A percentile compares a stretch with the other conserved stretches of the same genome.
Conservation (phyloP, 129 eudicot species). For the Centaurea solstitialis region DNA sequence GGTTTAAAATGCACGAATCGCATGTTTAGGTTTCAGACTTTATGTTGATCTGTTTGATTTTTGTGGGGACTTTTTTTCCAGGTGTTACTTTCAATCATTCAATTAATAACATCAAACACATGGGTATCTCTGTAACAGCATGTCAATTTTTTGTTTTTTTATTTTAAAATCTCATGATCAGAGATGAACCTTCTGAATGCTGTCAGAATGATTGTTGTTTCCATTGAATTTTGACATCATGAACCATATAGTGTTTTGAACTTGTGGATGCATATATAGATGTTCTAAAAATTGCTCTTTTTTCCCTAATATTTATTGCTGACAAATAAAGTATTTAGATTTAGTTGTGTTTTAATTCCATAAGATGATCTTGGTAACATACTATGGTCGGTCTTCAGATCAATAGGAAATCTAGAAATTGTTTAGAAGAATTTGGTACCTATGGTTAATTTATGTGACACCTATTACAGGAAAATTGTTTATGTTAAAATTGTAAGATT, state of each 20-base stretch:
- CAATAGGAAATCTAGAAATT: neutral
- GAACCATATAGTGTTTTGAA: neutral
- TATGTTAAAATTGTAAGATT: neutral
- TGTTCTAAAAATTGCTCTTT: neutral
- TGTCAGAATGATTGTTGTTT: neutral
- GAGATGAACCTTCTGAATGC: neutral
- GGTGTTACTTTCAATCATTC: neutral
- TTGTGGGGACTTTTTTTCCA: neutral
- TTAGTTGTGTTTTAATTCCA: neutral
- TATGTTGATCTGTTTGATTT: slow-evolving; percentile 6
- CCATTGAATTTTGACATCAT: neutral
- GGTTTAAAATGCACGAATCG: no score
- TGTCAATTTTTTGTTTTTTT: neutral
- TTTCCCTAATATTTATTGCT: no score
- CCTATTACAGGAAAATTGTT: neutral
- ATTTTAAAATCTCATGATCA: neutral
- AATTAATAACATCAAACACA: neutral
- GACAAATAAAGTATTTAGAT: neutral
- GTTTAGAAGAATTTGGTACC: slow-evolving; percentile 1
- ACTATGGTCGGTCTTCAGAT: neutral
- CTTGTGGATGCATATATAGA: neutral
- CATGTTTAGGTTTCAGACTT: neutral
- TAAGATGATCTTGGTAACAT: neutral
- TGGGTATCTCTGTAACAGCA: neutral
- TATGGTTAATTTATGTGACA: slow-evolving; percentile 4